Conservation (phyloP, 1,139 yeast species). For the Zygotorulaspora mrakii region DNA sequence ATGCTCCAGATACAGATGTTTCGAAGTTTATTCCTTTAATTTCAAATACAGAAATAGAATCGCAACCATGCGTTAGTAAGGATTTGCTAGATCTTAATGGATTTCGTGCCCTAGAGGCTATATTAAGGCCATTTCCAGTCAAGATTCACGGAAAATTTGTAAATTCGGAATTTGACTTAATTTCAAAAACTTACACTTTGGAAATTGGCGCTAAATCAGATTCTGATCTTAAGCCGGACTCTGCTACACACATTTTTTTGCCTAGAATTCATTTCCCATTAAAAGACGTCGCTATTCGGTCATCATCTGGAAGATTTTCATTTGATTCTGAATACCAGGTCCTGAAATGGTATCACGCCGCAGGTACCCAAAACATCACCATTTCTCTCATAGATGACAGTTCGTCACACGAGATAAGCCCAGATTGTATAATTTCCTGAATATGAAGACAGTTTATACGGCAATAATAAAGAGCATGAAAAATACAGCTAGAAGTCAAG, state of each 20-base stretch:
- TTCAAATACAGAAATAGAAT: constrained; percentile 5
- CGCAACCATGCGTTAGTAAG: constrained; percentile 9
- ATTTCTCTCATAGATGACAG: constrained; percentile 13
- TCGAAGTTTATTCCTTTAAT: constrained; percentile 7
- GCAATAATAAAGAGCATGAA: too few species aligned
- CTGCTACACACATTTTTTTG: constrained; percentile 58
- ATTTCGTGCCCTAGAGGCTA: constrained; percentile 64
- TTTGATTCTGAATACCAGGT: constrained; percentile 51
- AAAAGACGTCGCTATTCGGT: constrained; percentile 37
- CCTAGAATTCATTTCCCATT: constrained; percentile 68
- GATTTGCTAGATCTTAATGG: constrained; percentile 42
- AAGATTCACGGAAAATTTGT: constrained; percentile 53
- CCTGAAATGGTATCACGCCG: constrained; percentile 66
- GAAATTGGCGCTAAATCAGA: constrained; percentile 40
- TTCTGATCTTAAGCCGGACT: constrained; percentile 9
- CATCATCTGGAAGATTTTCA: constrained; percentile 53
- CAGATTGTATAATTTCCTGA: constrained; percentile 18
- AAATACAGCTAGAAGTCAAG: background rate
- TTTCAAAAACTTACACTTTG: constrained; percentile 45
- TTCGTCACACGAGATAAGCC: constrained; percentile 5
- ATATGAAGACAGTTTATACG: too few species aligned
- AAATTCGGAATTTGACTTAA: constrained; percentile 54
- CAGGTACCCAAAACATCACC: constrained; percentile 39
- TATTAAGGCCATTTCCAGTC: constrained; percentile 67
- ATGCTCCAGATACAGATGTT: constrained; percentile 2